Base-by-base conservation (phyloP, 2,329 filamentous ascomycete species). In the Botrytis squamosa region DNA sequence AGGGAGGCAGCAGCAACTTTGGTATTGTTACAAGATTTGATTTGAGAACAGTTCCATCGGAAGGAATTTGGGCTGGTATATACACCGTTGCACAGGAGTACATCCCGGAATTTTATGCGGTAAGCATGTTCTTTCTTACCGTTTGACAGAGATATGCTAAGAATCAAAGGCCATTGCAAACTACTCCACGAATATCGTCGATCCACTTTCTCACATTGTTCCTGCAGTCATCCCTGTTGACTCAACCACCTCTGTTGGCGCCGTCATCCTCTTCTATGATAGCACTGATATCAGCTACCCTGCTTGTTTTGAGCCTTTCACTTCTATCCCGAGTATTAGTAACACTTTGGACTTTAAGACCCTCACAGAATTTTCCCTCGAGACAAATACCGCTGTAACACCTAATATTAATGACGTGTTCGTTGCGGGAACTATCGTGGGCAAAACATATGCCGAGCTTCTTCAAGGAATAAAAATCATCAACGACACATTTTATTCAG, bases 311-410 rank as follows among this genome's bases (percentile, higher is more conserved):
- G 52, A 57, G n/a, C n/a, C 52, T 18, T 57, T 57, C 5, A 57
- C 52, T 29, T 57, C 52, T n/a, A 57, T 57, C n/a, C 52, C 52
- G 14, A 57, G n/a, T 57, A 14, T 29, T n/a, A 29, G 52, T 18
- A 57, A 57, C 52, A 57, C 52, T 57, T 57, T 57, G n/a, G 52
- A 57, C n/a, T 57, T 57, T 29, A 57, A 57, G n/a, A 57, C 52
- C 7, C 52, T 57, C n/a, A 57, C 52, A 57, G 52, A 57, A 33
- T 57, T 57, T n/a, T 29, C 52, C 52, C n/a, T 57, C 5, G 52
- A 57, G n/a, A 57, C 52, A 16, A 57, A 57, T 14, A 33, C 52
- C n/a, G 52, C 52, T 57, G 6, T 33, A 29, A 57, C n/a, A 33
- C n/a, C 52, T 1, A 18, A 57, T 33, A 33, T 57, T 18, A 57